phyloP scores from a whole-genome alignment of 2,329 filamentous ascomycete species.

The Eurotiales sp. region DNA sequence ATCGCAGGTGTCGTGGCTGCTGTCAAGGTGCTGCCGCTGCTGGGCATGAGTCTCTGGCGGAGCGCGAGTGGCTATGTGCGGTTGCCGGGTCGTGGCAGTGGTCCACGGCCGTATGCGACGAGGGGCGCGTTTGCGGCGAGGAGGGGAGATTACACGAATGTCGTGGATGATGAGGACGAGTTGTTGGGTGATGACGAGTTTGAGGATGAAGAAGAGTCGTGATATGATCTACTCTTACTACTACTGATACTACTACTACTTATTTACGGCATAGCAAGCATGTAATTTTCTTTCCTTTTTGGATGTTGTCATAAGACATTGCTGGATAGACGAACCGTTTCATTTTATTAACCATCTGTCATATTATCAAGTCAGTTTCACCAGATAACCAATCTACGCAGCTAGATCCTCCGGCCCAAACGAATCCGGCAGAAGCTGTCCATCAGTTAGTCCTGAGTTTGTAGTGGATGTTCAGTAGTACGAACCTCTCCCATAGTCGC shows the following conservation, averaged over 20 bases:
- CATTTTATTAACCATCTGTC: no score
- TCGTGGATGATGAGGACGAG: conserved; percentile 93
- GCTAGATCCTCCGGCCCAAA: conserved; percentile 15
- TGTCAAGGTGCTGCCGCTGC: conserved; percentile 67
- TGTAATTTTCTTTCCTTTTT: neutral
- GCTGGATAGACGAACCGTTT: no score
- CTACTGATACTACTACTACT: no score
- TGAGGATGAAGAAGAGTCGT: conserved; percentile 89
- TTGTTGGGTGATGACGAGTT: conserved; percentile 80
- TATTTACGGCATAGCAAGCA: neutral
- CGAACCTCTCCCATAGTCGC: conserved; percentile 39
- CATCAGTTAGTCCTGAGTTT: neutral
- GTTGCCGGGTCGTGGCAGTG: conserved; percentile 33
- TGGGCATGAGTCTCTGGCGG: conserved; percentile 71
- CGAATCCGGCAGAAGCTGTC: conserved; percentile 14
- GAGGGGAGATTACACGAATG: conserved; percentile 79
- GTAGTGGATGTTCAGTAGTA: no score
- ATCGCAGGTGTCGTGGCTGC: conserved; percentile 78
- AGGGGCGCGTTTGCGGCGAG: conserved; percentile 84
- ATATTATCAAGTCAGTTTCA: no score
- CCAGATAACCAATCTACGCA: neutral
- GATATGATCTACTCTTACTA: no score
- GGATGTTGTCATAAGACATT: neutral
- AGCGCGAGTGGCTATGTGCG: conserved; percentile 52
- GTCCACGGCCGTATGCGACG: conserved; percentile 72